These are phyloP conservation scores for barley (Hordeum vulgare) DNA, from an alignment of 176 grass and related monocot genomes.

Conservation along the genomic window DNA sequence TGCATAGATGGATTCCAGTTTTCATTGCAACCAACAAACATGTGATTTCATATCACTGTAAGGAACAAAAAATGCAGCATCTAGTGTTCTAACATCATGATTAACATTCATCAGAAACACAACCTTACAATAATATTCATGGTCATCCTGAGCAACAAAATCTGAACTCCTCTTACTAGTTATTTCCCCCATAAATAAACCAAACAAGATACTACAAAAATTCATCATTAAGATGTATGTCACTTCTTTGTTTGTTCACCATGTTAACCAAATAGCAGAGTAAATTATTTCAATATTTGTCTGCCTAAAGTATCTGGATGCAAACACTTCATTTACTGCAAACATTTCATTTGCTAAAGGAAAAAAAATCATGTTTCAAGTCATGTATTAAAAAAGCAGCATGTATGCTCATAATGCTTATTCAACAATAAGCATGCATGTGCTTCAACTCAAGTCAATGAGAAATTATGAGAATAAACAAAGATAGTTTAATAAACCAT, in stretches of 20 bases:
- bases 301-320: background rate
- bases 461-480: background rate
- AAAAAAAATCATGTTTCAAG: background rate
- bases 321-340: background rate
- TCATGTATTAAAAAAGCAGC: background rate
- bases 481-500: background rate
- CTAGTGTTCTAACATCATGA: background rate
- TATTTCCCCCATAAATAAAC: background rate
- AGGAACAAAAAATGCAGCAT: background rate
- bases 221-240: background rate
- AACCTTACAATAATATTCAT: background rate
- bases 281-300: background rate
- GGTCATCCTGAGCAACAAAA: background rate
- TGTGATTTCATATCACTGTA: background rate
- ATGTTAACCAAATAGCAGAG: background rate
- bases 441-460: background rate
- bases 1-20: background rate
- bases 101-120: background rate
- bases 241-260: background rate
- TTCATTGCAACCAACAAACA: background rate
- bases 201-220: background rate
- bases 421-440: background rate
- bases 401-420: background rate
- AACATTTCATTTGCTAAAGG: background rate
- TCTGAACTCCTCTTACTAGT: background rate